These are phyloP conservation scores for Mariannaea elegans DNA, from an alignment of 2,329 filamentous ascomycete genomes.

Conservation along the genomic window DNA sequence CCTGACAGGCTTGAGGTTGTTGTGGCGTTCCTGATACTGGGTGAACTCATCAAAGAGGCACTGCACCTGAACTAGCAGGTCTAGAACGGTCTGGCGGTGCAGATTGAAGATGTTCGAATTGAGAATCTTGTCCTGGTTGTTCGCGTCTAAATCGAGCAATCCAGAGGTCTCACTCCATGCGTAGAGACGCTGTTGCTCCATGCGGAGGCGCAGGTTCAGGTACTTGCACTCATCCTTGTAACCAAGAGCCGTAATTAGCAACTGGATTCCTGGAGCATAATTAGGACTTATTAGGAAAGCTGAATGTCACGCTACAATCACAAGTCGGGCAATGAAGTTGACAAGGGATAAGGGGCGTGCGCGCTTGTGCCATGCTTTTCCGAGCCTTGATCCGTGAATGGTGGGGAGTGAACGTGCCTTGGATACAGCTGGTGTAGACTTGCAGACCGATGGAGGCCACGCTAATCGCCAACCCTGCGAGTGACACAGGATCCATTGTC, in stretches of 20 bases:
- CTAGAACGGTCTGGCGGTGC: constrained; percentile 58
- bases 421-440: constrained; percentile 57
- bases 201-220: constrained; percentile 57
- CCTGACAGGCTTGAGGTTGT: constrained; percentile 45
- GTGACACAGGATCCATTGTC: constrained; percentile 54
- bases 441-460: constrained; percentile 57
- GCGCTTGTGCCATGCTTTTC: background rate
- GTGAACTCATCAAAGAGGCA: constrained; percentile 58
- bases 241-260: constrained; percentile 57
- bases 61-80: constrained; percentile 57
- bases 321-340: background rate
- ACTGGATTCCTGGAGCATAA: constrained; percentile 51
- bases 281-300: constrained; percentile 15
- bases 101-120: constrained; percentile 58
- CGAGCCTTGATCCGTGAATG: background rate
- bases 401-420: constrained; percentile 43
- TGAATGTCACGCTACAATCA: background rate
- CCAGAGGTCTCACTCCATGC: constrained; percentile 61
- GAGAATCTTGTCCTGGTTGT: constrained; percentile 52
- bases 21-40: constrained; percentile 51
- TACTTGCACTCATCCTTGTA: constrained; percentile 59
- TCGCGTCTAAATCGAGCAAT: constrained; percentile 53
- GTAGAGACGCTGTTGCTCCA: constrained; percentile 60
- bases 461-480: constrained; percentile 53
- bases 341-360: background rate